Conservation (phyloP, 805 yeast species). For the Wickerhamiella spandovensis region DNA sequence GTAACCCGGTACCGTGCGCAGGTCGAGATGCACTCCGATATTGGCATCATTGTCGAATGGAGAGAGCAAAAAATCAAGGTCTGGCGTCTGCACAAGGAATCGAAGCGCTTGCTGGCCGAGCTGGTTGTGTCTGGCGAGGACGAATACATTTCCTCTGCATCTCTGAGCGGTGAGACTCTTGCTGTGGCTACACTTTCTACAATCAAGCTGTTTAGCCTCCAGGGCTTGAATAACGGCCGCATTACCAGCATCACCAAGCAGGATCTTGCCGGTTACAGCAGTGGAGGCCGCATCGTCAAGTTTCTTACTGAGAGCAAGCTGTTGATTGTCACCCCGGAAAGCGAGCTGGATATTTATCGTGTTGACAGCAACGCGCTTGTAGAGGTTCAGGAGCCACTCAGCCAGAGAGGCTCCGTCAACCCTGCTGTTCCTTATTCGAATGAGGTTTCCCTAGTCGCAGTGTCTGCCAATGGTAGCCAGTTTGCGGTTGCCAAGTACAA, state of each 20-base stretch:
- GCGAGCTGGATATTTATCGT: conserved; percentile 17
- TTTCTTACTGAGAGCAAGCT: conserved; percentile 15
- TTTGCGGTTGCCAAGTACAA: conserved; percentile 49
- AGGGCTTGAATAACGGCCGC: conserved; percentile 37
- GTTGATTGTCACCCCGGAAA: conserved; percentile 18
- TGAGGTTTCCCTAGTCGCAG: conserved; percentile 39
- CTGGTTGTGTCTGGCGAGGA: conserved; percentile 45
- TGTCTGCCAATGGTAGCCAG: conserved; percentile 32
- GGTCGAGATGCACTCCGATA: conserved; percentile 33
- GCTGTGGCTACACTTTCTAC: conserved; percentile 59
- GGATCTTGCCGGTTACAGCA: conserved; percentile 3
- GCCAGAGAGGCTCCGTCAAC: neutral
- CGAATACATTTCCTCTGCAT: conserved; percentile 61
- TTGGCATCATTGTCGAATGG: conserved; percentile 58
- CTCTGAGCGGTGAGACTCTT: conserved; percentile 54
- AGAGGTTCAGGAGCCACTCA: conserved; percentile 7
- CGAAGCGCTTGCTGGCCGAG: conserved; percentile 50
- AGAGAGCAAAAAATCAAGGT: conserved; percentile 68
- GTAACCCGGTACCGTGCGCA: conserved; percentile 45
- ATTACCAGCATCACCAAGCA: conserved; percentile 19
- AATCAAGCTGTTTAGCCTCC: conserved; percentile 53
- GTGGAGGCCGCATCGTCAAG: conserved; percentile 11
- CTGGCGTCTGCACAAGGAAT: conserved; percentile 43
- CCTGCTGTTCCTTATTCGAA: conserved; percentile 31
- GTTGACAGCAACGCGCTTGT: conserved; percentile 2